phyloP scores from a whole-genome alignment of 371 early-diverging fungal species.

The Rhizopus delemar region DNA sequence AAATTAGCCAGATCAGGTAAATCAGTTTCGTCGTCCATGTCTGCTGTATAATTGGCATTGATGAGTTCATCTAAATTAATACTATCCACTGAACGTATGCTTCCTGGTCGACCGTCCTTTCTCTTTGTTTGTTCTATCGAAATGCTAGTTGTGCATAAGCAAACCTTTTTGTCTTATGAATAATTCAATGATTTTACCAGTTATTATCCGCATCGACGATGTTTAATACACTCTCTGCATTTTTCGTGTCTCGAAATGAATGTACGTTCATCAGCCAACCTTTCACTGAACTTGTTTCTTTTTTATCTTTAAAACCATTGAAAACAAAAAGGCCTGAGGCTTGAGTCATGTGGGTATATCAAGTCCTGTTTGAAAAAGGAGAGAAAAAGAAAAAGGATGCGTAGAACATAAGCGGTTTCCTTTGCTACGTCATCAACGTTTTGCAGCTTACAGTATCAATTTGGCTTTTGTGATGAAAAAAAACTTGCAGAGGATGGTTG shows the following conservation, averaged over 20 bases:
- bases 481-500: too few species aligned
- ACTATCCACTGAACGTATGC: conserved; percentile 36
- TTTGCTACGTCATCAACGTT: too few species aligned
- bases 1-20: conserved; percentile 30
- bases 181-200: conserved; percentile 9
- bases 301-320: conserved; percentile 11
- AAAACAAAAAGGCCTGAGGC: conserved; percentile 23
- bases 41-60: conserved; percentile 32
- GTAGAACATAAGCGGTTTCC: too few species aligned
- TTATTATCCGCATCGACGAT: conserved; percentile 31
- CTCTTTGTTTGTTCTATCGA: conserved; percentile 12
- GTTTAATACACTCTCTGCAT: not conserved
- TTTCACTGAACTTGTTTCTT: conserved; percentile 6
- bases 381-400: not conserved
- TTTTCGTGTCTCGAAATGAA: conserved; percentile 10
- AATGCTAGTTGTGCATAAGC: conserved; percentile 11
- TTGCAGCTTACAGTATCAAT: too few species aligned
- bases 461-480: too few species aligned
- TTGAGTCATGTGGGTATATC: conserved; percentile 16
- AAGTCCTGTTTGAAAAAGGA: not conserved
- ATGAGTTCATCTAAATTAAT: conserved; percentile 37
- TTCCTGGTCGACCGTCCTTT: conserved; percentile 23
- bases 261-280: conserved; percentile 32
- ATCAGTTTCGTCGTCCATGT: conserved; percentile 36
- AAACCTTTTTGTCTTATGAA: not conserved